Conservation (phyloP, 371 early-diverging fungal genomes). For the Thermomucor indicae-seudaticae region DNA sequence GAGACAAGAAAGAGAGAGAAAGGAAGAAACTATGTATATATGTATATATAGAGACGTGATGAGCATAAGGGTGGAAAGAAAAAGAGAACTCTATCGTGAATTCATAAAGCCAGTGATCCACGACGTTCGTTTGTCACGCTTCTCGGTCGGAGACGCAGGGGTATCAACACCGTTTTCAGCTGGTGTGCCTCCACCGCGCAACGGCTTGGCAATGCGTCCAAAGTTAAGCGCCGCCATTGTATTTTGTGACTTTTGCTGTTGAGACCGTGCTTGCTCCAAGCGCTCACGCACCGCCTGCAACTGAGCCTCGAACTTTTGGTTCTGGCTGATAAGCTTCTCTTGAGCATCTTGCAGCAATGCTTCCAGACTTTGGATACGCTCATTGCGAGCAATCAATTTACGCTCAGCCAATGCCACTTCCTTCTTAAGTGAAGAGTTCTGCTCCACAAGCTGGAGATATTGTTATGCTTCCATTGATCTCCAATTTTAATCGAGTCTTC, state of each 20-base stretch:
- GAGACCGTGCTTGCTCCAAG: slow-evolving; percentile 64
- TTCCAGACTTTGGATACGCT: slow-evolving; percentile 91
- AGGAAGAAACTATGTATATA: not conserved
- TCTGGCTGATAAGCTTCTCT: slow-evolving; percentile 72
- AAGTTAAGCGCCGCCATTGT: slow-evolving; percentile 66
- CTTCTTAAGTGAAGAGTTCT: slow-evolving; percentile 92
- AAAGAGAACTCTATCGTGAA: slow-evolving; percentile 19
- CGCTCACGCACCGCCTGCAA: slow-evolving; percentile 62
- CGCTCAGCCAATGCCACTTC: slow-evolving; percentile 86
- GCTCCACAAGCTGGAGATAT: slow-evolving; percentile 73
- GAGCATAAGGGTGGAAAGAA: too few relatives aligned
- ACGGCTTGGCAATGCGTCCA: slow-evolving; percentile 87
- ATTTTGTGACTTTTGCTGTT: slow-evolving; percentile 37
- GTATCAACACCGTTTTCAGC: slow-evolving; percentile 10
- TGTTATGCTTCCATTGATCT: not conserved
- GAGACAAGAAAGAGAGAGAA: not conserved
- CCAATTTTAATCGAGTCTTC: not conserved
- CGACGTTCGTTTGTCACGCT: slow-evolving; percentile 37
- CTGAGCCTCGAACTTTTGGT: slow-evolving; percentile 64
- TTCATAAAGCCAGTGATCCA: slow-evolving; percentile 40
- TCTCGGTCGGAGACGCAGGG: slow-evolving; percentile 16
- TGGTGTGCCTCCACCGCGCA: slow-evolving; percentile 73
- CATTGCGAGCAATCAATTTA: slow-evolving; percentile 86
- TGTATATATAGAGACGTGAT: slow-evolving; percentile 4
- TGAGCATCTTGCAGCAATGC: slow-evolving; percentile 75